Conservation (phyloP, 306 rosid genomes). For the Abrus pulchellus region DNA sequence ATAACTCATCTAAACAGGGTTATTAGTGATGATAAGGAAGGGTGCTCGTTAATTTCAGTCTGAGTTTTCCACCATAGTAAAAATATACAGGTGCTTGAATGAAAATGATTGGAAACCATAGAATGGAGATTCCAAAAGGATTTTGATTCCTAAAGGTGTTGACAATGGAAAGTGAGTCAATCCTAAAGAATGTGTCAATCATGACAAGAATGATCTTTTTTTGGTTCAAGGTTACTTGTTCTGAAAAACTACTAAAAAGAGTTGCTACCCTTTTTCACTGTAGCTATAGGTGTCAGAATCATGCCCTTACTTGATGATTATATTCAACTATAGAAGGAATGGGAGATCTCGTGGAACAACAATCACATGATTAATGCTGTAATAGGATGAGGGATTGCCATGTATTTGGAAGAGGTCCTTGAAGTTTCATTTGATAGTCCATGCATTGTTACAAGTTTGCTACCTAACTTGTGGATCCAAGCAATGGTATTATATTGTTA, state of each 20-base stretch:
- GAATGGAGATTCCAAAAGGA: slow-evolving; percentile 42
- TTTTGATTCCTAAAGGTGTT: slow-evolving; percentile 63
- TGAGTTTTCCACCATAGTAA: slow-evolving; percentile 45
- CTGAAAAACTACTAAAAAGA: slow-evolving; percentile 52
- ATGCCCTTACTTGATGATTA: slow-evolving; percentile 61
- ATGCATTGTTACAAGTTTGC: not conserved
- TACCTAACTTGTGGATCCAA: not conserved
- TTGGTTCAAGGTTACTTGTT: slow-evolving; percentile 50
- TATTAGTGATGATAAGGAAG: slow-evolving; percentile 42
- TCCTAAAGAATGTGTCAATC: slow-evolving; percentile 58
- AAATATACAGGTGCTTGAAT: slow-evolving; percentile 59
- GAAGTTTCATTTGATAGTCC: not conserved
- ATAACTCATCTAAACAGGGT: slow-evolving; percentile 63
- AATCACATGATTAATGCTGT: slow-evolving; percentile 55
- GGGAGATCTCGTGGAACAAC: slow-evolving; percentile 57
- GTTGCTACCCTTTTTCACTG: slow-evolving; percentile 55
- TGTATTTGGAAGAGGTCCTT: slow-evolving; percentile 18
- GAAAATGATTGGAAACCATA: slow-evolving; percentile 53
- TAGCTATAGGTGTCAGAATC: slow-evolving; percentile 50
- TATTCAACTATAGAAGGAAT: slow-evolving; percentile 63
- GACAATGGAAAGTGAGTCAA: slow-evolving; percentile 54
- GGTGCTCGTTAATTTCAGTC: slow-evolving; percentile 52
- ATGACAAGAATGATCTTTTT: slow-evolving; percentile 66
- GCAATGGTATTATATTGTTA: not conserved
- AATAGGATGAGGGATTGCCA: not conserved